phyloP scores from a whole-genome alignment of 2,329 filamentous ascomycete genomes.

The Ceratocystis harringtonii region DNA sequence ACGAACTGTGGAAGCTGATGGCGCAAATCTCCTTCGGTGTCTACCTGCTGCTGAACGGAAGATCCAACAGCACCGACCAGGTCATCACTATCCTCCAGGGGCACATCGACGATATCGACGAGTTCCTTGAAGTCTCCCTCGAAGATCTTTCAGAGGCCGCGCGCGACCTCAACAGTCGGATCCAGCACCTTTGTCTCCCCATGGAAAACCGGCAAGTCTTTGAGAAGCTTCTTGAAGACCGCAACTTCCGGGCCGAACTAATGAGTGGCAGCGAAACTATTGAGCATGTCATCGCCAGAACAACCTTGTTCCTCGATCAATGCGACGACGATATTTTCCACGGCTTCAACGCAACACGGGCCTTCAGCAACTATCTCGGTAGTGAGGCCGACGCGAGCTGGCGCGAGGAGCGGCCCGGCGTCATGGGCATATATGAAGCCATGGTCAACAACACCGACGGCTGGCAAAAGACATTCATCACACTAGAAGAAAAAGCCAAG shows the following conservation, averaged over 20 bases:
- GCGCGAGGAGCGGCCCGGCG: constrained; percentile 45
- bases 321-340: constrained; percentile 64
- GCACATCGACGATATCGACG: constrained; percentile 88
- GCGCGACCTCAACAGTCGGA: constrained; percentile 63
- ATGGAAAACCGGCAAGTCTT: constrained; percentile 72
- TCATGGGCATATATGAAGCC: constrained; percentile 62
- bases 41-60: constrained; percentile 66
- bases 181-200: constrained; percentile 66
- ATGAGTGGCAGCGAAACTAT: constrained; percentile 81
- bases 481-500: constrained; percentile 57
- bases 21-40: constrained; percentile 90
- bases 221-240: constrained; percentile 74
- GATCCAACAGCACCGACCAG: constrained; percentile 78
- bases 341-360: constrained; percentile 58
- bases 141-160: constrained; percentile 72
- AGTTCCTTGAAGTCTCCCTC: constrained; percentile 70
- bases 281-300: constrained; percentile 73
- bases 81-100: constrained; percentile 79
- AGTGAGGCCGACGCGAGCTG: constrained; percentile 47
- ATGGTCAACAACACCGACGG: constrained; percentile 90
- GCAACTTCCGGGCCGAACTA: constrained; percentile 65
- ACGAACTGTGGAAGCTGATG: constrained; percentile 79
- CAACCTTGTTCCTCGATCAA: constrained; percentile 59
- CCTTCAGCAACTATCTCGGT: constrained; percentile 61
- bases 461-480: constrained; percentile 68